phyloP scores from a whole-genome alignment of 257 asterid genomes.

The Solanum clarkiae region DNA sequence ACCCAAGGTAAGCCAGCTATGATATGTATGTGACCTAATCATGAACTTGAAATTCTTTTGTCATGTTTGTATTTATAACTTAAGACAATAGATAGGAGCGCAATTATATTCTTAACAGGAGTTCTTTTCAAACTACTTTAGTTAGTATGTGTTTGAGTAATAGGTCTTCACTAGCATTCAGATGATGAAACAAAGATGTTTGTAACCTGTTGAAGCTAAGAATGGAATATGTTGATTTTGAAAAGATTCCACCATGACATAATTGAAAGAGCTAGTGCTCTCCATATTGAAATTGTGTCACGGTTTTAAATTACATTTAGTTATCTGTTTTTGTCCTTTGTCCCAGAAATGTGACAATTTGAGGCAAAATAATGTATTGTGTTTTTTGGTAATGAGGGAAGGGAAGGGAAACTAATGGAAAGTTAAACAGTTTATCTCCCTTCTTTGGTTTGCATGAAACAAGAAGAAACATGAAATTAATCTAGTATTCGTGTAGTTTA shows the following conservation, averaged over 20 bases:
- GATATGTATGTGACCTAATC: not conserved
- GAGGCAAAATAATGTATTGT: not conserved
- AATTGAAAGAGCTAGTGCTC: not conserved
- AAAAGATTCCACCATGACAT: not conserved
- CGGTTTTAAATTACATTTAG: not conserved
- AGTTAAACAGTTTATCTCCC: not conserved
- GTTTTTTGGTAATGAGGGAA: not conserved
- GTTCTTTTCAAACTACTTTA: not conserved
- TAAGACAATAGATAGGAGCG: not conserved
- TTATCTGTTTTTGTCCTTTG: not conserved
- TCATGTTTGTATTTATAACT: not conserved
- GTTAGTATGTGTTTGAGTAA: not conserved
- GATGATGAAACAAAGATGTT: not conserved
- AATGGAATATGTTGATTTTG: not conserved
- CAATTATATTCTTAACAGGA: not conserved
- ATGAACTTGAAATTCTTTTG: not conserved
- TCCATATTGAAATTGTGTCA: not conserved
- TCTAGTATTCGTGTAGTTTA: not conserved
- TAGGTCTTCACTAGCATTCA: not conserved
- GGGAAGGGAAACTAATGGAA: not conserved
- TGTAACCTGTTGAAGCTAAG: not conserved
- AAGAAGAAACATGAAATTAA: not conserved
- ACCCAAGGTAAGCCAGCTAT: slow-evolving; percentile 52
- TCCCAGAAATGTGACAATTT: not conserved
- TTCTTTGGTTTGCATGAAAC: not conserved